phyloP scores from a whole-genome alignment of 2,329 filamentous ascomycete species.

The Coleophoma eucalyptorum region DNA sequence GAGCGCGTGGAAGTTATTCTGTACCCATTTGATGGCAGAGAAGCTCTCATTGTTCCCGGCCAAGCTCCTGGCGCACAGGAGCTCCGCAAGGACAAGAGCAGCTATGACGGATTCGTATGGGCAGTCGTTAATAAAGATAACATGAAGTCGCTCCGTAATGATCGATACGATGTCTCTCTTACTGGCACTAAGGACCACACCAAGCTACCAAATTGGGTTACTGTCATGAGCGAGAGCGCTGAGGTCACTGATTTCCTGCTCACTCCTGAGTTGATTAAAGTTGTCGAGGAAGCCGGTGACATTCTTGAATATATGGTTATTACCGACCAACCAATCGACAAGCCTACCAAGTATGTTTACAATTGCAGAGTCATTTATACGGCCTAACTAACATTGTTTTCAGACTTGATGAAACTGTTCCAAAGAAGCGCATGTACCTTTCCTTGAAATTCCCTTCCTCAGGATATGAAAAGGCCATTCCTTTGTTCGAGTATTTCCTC shows the following conservation, averaged over 20 bases:
- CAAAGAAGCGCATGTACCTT: constrained; percentile 84
- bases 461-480: constrained; percentile 62
- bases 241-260: constrained; percentile 88
- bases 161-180: constrained; percentile 90
- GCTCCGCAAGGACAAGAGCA: constrained; percentile 56
- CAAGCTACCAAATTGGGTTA: constrained; percentile 86
- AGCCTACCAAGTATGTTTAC: constrained; percentile 70
- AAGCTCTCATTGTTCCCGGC: constrained; percentile 70
- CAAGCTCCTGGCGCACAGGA: constrained; percentile 55
- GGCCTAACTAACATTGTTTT: constrained; percentile 4
- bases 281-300: constrained; percentile 74
- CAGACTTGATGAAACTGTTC: constrained; percentile 77
- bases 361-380: not conserved
- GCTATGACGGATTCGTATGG: constrained; percentile 90
- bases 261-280: constrained; percentile 81
- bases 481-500: constrained; percentile 78
- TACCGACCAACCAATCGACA: constrained; percentile 84
- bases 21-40: constrained; percentile 91
- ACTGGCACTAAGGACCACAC: constrained; percentile 89
- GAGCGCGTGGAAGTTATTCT: constrained; percentile 75
- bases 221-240: constrained; percentile 94
- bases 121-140: constrained; percentile 91
- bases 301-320: constrained; percentile 83
- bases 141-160: constrained; percentile 87
- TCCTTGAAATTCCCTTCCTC: constrained; percentile 66